Evolutionary conservation across 2,329 filamentous ascomycete genomes (phyloP).

Genomic region (Aspergillus clavatus): DNA sequence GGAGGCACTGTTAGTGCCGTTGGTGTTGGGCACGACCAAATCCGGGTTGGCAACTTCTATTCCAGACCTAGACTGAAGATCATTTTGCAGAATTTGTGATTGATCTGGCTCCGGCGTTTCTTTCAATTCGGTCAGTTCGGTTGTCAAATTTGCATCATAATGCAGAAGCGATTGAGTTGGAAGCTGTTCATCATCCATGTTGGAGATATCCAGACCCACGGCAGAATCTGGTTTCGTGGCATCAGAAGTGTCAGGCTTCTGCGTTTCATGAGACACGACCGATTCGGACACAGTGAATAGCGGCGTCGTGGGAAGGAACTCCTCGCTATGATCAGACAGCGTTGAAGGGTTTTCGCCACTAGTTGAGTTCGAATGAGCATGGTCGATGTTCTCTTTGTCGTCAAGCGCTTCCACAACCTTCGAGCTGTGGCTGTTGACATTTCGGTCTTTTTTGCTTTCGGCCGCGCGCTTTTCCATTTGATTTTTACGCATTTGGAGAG

Average conservation of each 20-base stretch:
- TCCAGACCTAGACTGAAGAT: conserved; percentile 23
- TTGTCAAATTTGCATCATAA: conserved; percentile 9
- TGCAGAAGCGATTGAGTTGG: conserved; percentile 15
- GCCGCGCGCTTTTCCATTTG: conserved; percentile 52
- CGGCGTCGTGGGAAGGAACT: conserved; percentile 11
- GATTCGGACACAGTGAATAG: conserved; percentile 6
- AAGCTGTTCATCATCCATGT: conserved; percentile 14
- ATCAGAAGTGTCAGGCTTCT: conserved; percentile 8
- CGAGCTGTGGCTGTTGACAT: conserved; percentile 13
- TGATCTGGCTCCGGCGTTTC: conserved; percentile 12
- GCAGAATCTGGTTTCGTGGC: conserved; percentile 21
- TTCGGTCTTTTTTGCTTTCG: conserved; percentile 25
- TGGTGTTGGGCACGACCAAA: conserved; percentile 20
- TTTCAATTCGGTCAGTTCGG: conserved; percentile 9
- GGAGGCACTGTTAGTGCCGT: conserved; percentile 25
- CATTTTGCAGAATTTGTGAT: conserved; percentile 14
- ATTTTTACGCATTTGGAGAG: conserved; percentile 81
- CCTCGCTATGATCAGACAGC: conserved; percentile 12
- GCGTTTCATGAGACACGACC: conserved; percentile 1
- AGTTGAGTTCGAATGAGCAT: conserved; percentile 13
- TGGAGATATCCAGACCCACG: conserved; percentile 16
- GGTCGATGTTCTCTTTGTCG: conserved; percentile 28
- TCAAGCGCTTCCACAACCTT: conserved; percentile 10
- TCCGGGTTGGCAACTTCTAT: conserved; percentile 19
- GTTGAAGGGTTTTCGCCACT: conserved; percentile 7